These are phyloP conservation scores for Amanita muscaria DNA, from an alignment of 768 basidiomycete genomes.

Conservation along the genomic window DNA sequence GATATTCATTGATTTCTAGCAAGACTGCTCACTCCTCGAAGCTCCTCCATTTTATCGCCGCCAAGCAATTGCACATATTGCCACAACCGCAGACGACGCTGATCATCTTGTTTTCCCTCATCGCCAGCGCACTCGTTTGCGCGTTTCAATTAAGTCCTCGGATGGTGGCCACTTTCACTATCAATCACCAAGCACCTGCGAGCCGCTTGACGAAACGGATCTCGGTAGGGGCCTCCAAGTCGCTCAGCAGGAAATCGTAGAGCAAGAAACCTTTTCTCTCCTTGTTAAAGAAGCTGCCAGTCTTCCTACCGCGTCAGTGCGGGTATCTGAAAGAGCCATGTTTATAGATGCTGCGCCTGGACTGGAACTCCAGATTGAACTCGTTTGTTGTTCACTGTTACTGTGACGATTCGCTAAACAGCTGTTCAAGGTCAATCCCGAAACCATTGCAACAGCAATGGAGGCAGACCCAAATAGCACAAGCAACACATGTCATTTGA, in stretches of 20 bases:
- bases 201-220: slow-evolving; percentile 22
- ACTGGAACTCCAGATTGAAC: slow-evolving; percentile 61
- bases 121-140: slow-evolving; percentile 54
- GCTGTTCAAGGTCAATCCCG: slow-evolving; percentile 26
- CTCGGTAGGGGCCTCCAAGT: slow-evolving; percentile 44
- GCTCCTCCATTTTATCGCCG: slow-evolving; percentile 58
- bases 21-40: slow-evolving; percentile 20
- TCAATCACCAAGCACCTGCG: slow-evolving; percentile 29
- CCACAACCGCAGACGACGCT: slow-evolving; percentile 35
- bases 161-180: slow-evolving; percentile 24
- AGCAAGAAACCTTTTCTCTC: slow-evolving; percentile 71
- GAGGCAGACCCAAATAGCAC: slow-evolving; percentile 10
- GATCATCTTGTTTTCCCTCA: slow-evolving; percentile 51
- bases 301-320: slow-evolving; percentile 67
- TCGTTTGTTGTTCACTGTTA: slow-evolving; percentile 42
- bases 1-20: neutral
- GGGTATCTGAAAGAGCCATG: slow-evolving; percentile 71
- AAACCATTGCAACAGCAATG: slow-evolving; percentile 12
- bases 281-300: slow-evolving; percentile 71
- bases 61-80: slow-evolving; percentile 61
- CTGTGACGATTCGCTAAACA: neutral
- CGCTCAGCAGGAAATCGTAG: slow-evolving; percentile 66
- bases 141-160: slow-evolving; percentile 41
- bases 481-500: slow-evolving; percentile 50
- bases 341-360: slow-evolving; percentile 69